These are phyloP conservation scores for Pyrenophora seminiperda DNA, from an alignment of 2,329 filamentous ascomycete genomes.

Conservation along the genomic window DNA sequence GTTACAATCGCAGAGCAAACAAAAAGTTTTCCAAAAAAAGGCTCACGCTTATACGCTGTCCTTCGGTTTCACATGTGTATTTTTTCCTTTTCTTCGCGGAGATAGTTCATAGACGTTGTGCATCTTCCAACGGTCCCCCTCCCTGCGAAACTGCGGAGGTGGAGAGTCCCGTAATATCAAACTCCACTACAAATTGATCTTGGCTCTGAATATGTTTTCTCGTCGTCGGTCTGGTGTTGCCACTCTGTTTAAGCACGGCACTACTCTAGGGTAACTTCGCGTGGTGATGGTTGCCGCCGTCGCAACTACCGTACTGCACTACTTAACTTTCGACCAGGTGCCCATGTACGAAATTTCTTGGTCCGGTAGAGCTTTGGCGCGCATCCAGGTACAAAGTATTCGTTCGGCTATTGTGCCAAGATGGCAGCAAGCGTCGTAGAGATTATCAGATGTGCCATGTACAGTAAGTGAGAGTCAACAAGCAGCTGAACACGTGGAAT, in stretches of 20 bases:
- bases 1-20: slow-evolving; percentile 27
- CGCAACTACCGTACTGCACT: too few species aligned
- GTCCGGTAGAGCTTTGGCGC: too few species aligned
- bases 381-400: too few species aligned
- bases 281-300: too few species aligned
- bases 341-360: too few species aligned
- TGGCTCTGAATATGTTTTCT: not conserved
- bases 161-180: slow-evolving; percentile 22
- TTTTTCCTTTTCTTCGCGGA: not conserved
- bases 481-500: too few species aligned
- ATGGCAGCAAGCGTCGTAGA: not conserved
- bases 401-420: not conserved
- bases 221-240: not conserved
- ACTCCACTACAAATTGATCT: slow-evolving; percentile 14
- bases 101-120: slow-evolving; percentile 19
- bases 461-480: too few species aligned
- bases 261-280: too few species aligned
- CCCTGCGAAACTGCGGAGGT: slow-evolving; percentile 2
- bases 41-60: slow-evolving; percentile 7
- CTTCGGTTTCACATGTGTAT: slow-evolving; percentile 3
- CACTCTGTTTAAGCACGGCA: too few species aligned
- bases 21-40: slow-evolving; percentile 30
- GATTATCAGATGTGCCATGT: too few species aligned
- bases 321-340: too few species aligned
- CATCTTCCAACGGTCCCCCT: slow-evolving; percentile 1